Percentiles rank a stretch among this genome's conserved stretches.
phyloP scores from a whole-genome alignment of 179 eudicot genomes.

The Nepenthes alata region DNA sequence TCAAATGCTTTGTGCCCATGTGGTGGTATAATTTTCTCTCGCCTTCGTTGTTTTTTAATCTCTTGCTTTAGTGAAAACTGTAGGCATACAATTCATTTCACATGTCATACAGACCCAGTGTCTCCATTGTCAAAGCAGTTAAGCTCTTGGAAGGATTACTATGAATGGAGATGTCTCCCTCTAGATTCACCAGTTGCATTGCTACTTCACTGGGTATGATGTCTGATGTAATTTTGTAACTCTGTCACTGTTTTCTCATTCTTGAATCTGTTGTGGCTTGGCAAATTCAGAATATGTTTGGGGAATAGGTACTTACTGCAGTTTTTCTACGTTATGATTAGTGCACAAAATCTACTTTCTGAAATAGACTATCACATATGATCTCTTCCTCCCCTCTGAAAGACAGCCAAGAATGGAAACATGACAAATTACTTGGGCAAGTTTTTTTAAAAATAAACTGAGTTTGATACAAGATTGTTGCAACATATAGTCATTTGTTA shows the following conservation, averaged over 20 bases:
- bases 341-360: no score
- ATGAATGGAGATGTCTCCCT: constrained; percentile 79
- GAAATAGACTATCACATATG: no score
- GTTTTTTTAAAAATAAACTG: not conserved
- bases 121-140: constrained; percentile 37
- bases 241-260: not conserved
- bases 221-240: not conserved
- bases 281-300: no score
- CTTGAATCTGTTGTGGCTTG: not conserved
- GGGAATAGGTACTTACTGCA: no score
- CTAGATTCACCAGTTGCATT: constrained; percentile 66
- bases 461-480: not conserved
- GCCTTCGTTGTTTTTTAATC: not conserved
- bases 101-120: constrained; percentile 49
- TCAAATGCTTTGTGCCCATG: constrained; percentile 58
- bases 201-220: constrained; percentile 79
- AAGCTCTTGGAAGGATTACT: constrained; percentile 70
- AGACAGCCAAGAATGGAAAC: no score
- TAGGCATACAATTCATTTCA: constrained; percentile 7
- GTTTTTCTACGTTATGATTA: no score
- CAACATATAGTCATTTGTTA: no score
- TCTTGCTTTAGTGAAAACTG: not conserved
- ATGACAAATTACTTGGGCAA: no score
- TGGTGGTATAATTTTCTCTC: constrained; percentile 34
- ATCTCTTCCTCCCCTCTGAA: no score